Percentiles rank a stretch among this genome's conserved stretches.
These are phyloP conservation scores for Prosopis cineraria DNA, from an alignment of 306 rosid species.

Conservation along the genomic window DNA sequence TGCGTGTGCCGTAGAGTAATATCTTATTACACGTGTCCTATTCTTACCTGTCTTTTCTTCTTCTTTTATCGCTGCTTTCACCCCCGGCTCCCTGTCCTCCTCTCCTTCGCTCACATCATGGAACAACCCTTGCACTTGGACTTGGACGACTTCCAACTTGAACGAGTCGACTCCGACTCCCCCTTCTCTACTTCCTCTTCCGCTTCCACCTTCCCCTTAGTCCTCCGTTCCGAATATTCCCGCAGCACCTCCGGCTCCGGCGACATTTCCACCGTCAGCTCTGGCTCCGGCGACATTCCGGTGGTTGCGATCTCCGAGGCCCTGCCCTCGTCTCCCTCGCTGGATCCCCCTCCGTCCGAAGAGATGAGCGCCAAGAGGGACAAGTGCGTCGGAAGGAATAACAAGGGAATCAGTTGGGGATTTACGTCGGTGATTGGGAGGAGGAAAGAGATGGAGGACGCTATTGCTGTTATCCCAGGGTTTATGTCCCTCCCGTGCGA, in stretches of 20 bases:
- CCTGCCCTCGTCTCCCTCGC: not conserved
- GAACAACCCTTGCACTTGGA: not conserved
- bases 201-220: not conserved
- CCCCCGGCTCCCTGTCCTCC: not conserved
- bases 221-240: not conserved
- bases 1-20: slow-evolving; percentile 11
- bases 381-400: not conserved
- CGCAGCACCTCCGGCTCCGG: not conserved
- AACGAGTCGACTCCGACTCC: not conserved
- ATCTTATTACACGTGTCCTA: not conserved
- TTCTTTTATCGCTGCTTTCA: not conserved
- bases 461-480: not conserved
- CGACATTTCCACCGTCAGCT: slow-evolving; percentile 9
- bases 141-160: not conserved
- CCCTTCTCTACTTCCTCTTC: not conserved
- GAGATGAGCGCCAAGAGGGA: not conserved
- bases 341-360: not conserved
- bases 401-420: slow-evolving; percentile 1
- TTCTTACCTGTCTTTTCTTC: not conserved
- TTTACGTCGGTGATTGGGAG: slow-evolving; percentile 11
- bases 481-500: slow-evolving; percentile 2
- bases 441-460: slow-evolving; percentile 20
- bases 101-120: not conserved
- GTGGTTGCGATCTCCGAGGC: not conserved
- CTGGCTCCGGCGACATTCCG: not conserved